These are phyloP conservation scores for Arthrobotrys megalospora DNA, from an alignment of 2,329 filamentous ascomycete genomes.

Conservation along the genomic window DNA sequence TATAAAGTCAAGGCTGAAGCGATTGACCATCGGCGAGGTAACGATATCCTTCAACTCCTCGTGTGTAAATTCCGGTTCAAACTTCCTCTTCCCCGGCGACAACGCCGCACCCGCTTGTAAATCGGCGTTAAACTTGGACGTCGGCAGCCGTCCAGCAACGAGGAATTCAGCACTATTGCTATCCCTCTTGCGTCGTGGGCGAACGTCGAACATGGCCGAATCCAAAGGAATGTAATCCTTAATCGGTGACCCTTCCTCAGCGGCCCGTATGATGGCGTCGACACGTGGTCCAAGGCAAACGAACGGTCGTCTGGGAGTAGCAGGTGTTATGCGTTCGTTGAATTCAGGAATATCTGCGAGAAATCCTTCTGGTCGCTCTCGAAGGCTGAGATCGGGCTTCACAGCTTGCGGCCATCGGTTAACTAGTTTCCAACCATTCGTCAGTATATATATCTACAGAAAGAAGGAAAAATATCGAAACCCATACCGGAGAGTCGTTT, in stretches of 20 bases:
- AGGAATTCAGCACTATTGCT: constrained; percentile 54
- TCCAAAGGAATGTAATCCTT: constrained; percentile 61
- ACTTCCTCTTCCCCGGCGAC: constrained; percentile 44
- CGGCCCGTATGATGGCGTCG: constrained; percentile 14
- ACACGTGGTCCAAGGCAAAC: constrained; percentile 6
- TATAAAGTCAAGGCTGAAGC: constrained; percentile 37
- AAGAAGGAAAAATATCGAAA: constrained; percentile 67
- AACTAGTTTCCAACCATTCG: constrained; percentile 21
- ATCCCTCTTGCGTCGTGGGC: constrained; percentile 62
- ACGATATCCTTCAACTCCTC: constrained; percentile 28
- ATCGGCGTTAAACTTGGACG: constrained; percentile 23
- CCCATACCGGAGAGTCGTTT: constrained; percentile 70
- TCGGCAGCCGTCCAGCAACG: constrained; percentile 16
- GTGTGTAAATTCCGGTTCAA: constrained; percentile 20
- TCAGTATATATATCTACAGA: neutral
- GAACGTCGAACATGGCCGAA: constrained; percentile 62
- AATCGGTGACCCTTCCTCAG: constrained; percentile 54
- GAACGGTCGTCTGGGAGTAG: constrained; percentile 7
- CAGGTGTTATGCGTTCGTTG: constrained; percentile 11
- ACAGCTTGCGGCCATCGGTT: constrained; percentile 34
- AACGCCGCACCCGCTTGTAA: constrained; percentile 11
- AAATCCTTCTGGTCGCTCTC: constrained; percentile 44
- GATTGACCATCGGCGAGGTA: constrained; percentile 59
- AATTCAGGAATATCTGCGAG: constrained; percentile 36
- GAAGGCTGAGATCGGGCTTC: constrained; percentile 14